These are phyloP conservation scores for Talaromyces borbonicus DNA, from an alignment of 495 filamentous ascomycete genomes.

Conservation along the genomic window DNA sequence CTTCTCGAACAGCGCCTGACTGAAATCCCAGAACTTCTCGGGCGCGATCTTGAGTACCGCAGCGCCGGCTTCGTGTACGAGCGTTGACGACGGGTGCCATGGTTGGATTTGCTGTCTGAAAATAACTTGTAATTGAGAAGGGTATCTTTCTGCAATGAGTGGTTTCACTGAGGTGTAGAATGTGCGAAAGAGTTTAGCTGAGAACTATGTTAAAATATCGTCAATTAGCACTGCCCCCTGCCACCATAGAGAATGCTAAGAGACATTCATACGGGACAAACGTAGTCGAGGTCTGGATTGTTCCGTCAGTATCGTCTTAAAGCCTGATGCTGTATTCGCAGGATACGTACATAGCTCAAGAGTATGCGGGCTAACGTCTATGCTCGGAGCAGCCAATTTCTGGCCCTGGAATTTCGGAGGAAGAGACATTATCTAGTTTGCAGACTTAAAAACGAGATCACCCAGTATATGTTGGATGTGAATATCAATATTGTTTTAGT, in stretches of 20 bases:
- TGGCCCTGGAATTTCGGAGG: constrained; percentile 70
- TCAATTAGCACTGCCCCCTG: constrained; percentile 9
- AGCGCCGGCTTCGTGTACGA: constrained; percentile 76
- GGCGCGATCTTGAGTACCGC: constrained; percentile 62
- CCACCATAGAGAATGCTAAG: not conserved
- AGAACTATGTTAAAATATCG: constrained; percentile 29
- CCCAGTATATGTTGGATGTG: too few relatives aligned
- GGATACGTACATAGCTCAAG: constrained; percentile 59
- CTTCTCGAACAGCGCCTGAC: constrained; percentile 55
- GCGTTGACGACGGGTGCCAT: constrained; percentile 87
- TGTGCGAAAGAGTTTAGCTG: constrained; percentile 62
- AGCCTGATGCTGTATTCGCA: not conserved
- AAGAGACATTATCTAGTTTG: constrained; percentile 51
- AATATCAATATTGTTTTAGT: too few relatives aligned
- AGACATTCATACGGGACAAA: constrained; percentile 53
- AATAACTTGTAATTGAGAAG: constrained; percentile 54
- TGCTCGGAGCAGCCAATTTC: constrained; percentile 37
- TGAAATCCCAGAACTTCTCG: constrained; percentile 68
- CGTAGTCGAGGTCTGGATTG: constrained; percentile 64
- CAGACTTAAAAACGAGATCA: not conserved
- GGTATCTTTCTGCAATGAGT: constrained; percentile 44
- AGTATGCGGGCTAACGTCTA: constrained; percentile 49
- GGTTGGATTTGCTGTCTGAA: constrained; percentile 91
- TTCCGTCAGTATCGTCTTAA: not conserved
- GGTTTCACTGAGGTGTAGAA: constrained; percentile 52